phyloP scores from a whole-genome alignment of 169 alveolate species.

The Eimeria falciformis region DNA sequence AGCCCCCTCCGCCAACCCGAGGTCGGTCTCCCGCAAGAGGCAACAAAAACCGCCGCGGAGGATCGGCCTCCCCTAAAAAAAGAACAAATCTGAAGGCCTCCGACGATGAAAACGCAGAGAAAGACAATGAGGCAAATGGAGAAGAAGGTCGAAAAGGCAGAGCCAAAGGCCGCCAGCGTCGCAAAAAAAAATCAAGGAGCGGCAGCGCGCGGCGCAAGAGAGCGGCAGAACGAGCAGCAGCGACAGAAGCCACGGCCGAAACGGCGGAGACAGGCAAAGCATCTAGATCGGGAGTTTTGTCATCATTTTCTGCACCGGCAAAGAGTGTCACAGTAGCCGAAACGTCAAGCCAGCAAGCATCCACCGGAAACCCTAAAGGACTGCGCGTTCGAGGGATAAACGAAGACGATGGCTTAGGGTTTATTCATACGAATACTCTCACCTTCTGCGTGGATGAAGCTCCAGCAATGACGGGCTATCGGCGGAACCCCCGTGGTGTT shows the following conservation, averaged over 20 bases:
- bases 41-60: constrained; percentile 19
- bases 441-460: background rate
- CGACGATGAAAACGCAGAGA: no score
- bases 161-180: background rate
- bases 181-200: background rate
- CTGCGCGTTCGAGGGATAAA: background rate
- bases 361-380: background rate
- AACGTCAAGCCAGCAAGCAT: background rate
- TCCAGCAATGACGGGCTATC: background rate
- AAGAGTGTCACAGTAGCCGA: background rate
- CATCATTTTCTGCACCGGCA: background rate
- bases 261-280: background rate
- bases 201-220: constrained; percentile 14
- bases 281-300: no score
- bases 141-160: constrained; percentile 1
- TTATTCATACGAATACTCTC: background rate
- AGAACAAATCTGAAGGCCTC: no score
- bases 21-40: background rate
- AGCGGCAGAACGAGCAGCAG: constrained; percentile 34
- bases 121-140: background rate
- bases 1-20: background rate
- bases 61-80: no score
- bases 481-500: background rate
- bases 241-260: background rate
- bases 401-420: background rate